Percentiles rank a stretch among this genome's conserved stretches.
Evolutionary conservation across 2,329 filamentous ascomycete genomes (phyloP).

Genomic region (Cladosporium sp.): DNA sequence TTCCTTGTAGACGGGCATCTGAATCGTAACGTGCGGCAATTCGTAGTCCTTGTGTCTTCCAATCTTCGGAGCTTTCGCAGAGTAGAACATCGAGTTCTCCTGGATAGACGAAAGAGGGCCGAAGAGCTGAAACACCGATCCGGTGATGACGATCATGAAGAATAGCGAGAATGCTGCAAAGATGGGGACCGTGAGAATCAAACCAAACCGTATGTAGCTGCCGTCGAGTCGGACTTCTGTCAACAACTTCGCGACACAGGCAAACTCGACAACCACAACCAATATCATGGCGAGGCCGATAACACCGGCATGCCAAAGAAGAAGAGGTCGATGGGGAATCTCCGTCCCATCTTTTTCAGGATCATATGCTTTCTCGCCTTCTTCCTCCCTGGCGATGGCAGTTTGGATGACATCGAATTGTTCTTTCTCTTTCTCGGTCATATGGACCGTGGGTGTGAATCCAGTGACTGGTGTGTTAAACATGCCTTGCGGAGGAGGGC

Average conservation of each 20-base stretch:
- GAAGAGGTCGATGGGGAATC: constrained; percentile 2
- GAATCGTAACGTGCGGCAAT: constrained; percentile 69
- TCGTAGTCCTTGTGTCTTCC: constrained; percentile 21
- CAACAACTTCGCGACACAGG: constrained; percentile 12
- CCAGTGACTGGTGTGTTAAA: constrained; percentile 9
- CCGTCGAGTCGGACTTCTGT: constrained; percentile 13
- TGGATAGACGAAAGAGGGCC: constrained; percentile 70
- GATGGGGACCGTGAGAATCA: constrained; percentile 10
- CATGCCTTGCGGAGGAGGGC: neutral
- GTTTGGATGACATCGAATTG: constrained; percentile 12
- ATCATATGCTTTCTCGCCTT: constrained; percentile 13
- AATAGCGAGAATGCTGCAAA: constrained; percentile 63
- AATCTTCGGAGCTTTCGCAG: constrained; percentile 47
- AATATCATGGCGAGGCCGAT: constrained; percentile 13
- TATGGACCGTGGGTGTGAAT: neutral
- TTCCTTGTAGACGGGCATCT: constrained; percentile 87
- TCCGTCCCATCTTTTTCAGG: constrained; percentile 11
- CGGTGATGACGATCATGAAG: constrained; percentile 74
- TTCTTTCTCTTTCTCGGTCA: constrained; percentile 12
- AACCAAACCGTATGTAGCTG: constrained; percentile 8
- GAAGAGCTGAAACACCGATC: constrained; percentile 70
- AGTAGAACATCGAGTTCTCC: constrained; percentile 76
- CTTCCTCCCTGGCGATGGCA: constrained; percentile 13
- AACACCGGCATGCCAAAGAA: constrained; percentile 9
- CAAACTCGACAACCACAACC: constrained; percentile 12